Evolutionary conservation across 2,329 filamentous ascomycete species (phyloP).

Genomic region (Sporothrix sp.): DNA sequence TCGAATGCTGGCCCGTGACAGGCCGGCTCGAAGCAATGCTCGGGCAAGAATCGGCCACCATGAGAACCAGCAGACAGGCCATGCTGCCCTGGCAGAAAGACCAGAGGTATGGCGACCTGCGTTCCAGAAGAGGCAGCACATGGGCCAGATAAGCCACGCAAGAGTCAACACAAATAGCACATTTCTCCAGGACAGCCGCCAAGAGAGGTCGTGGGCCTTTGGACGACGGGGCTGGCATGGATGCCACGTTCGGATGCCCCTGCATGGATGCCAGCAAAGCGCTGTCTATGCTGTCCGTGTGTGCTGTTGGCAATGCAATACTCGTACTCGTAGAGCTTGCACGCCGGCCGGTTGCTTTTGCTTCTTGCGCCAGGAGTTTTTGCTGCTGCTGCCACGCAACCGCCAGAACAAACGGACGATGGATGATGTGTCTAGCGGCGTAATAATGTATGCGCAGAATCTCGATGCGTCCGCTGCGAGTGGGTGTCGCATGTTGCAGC

Average conservation of each 20-base stretch:
- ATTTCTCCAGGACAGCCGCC: constrained; percentile 26
- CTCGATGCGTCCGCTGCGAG: constrained; percentile 46
- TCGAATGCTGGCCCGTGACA: background rate
- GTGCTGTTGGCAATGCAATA: background rate
- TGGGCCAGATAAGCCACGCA: constrained; percentile 28
- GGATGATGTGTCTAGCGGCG: constrained; percentile 59
- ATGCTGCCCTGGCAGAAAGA: constrained; percentile 27
- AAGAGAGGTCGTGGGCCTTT: too few species aligned
- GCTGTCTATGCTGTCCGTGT: too few species aligned
- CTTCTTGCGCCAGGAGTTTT: background rate
- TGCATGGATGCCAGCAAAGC: too few species aligned
- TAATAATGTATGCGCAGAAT: constrained; percentile 66
- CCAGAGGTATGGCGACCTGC: constrained; percentile 31
- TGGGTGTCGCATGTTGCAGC: background rate
- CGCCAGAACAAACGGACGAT: constrained; percentile 46
- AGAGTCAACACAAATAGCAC: constrained; percentile 27
- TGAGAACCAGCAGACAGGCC: constrained; percentile 26
- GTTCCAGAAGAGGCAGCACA: constrained; percentile 27
- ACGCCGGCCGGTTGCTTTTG: too few species aligned
- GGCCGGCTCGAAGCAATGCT: constrained; percentile 11
- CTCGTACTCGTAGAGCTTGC: too few species aligned
- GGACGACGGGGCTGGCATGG: too few species aligned
- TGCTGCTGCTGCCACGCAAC: constrained; percentile 17
- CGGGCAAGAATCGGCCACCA: constrained; percentile 25
- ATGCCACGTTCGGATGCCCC: too few species aligned